These are phyloP conservation scores for Kregervanrija pseudodelftensis DNA, from an alignment of 805 yeast genomes.

Conservation along the genomic window DNA sequence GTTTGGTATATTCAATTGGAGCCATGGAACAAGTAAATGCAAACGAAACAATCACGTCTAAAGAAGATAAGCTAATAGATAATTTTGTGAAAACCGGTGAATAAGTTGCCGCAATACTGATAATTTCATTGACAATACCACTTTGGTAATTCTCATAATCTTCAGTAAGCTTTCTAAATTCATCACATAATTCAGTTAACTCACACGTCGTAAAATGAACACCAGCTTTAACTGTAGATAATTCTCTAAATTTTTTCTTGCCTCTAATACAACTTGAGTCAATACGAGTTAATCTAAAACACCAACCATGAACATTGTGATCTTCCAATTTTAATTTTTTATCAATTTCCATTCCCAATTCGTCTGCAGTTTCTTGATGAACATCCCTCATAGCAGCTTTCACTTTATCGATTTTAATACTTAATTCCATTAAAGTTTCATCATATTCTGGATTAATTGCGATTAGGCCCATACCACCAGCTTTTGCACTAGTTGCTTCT, in stretches of 20 bases:
- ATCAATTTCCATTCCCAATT: constrained; percentile 73
- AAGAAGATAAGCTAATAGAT: constrained; percentile 54
- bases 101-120: constrained; percentile 74
- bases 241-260: constrained; percentile 51
- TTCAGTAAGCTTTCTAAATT: constrained; percentile 49
- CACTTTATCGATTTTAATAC: constrained; percentile 47
- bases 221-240: constrained; percentile 93
- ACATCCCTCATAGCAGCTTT: constrained; percentile 48
- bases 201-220: constrained; percentile 77
- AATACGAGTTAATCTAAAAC: constrained; percentile 83
- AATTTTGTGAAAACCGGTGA: constrained; percentile 68
- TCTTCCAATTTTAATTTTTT: constrained; percentile 86
- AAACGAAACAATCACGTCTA: constrained; percentile 81
- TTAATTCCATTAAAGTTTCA: constrained; percentile 58
- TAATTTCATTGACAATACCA: constrained; percentile 74
- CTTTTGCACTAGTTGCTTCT: constrained; percentile 51
- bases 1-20: constrained; percentile 73
- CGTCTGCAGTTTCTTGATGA: constrained; percentile 64
- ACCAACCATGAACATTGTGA: constrained; percentile 88
- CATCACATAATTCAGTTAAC: constrained; percentile 52
- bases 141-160: constrained; percentile 73
- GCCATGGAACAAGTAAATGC: constrained; percentile 82
- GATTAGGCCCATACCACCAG: constrained; percentile 31
- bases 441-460: constrained; percentile 88
- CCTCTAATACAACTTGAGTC: constrained; percentile 78